Percentiles rank a stretch among this genome's conserved stretches.
phyloP scores from a whole-genome alignment of 2,329 filamentous ascomycete species.

The Ascosphaera pollenicola region DNA sequence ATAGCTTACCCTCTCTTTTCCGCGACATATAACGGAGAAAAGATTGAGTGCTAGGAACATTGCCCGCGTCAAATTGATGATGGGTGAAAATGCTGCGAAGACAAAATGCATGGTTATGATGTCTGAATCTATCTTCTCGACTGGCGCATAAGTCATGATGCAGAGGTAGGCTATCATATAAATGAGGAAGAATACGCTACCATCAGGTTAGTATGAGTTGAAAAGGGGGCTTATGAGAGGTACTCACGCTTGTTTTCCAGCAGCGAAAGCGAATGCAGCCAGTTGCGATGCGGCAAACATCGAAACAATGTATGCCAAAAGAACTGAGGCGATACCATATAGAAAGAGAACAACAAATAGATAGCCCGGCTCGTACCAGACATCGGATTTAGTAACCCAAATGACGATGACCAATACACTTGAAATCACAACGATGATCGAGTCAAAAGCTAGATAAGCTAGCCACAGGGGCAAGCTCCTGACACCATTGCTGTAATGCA shows the following conservation, averaged over 20 bases:
- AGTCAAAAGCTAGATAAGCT: conserved; percentile 65
- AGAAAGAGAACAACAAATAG: conserved; percentile 62
- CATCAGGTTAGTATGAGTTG: conserved; percentile 6
- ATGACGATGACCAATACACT: conserved; percentile 46
- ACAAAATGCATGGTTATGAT: conserved; percentile 54
- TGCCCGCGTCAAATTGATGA: conserved; percentile 51
- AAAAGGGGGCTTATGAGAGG: neutral
- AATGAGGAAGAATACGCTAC: conserved; percentile 39
- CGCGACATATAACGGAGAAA: conserved; percentile 54
- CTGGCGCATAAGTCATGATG: conserved; percentile 52
- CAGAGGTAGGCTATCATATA: conserved; percentile 52
- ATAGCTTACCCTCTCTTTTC: conserved; percentile 39
- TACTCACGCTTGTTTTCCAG: conserved; percentile 44
- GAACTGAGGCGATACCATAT: conserved; percentile 55
- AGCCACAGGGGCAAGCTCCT: conserved; percentile 63
- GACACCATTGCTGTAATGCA: conserved; percentile 86
- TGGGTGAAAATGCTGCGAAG: conserved; percentile 50
- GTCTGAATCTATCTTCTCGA: conserved; percentile 42
- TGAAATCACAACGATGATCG: conserved; percentile 45
- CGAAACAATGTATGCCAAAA: conserved; percentile 63
- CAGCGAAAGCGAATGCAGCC: conserved; percentile 63
- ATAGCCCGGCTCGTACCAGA: conserved; percentile 63
- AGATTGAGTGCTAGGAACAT: conserved; percentile 62
- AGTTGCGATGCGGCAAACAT: conserved; percentile 60
- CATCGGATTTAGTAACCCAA: conserved; percentile 36